Base-by-base conservation (phyloP, 2,329 filamentous ascomycete genomes). In the Aspergillus viridinutans region DNA sequence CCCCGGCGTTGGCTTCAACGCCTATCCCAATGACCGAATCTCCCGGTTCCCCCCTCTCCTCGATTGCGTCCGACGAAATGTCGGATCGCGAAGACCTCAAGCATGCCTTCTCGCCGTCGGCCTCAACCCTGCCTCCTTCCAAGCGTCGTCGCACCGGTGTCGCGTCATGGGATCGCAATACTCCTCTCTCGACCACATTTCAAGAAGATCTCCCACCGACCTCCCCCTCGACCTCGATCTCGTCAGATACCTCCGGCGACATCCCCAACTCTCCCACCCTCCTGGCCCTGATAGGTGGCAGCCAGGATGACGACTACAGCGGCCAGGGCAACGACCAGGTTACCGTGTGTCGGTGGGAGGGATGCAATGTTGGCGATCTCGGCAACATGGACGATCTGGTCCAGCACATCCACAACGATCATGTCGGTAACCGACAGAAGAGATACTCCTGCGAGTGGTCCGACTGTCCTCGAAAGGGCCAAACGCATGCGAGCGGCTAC, bases 401-500 rank as follows among this genome's bases (percentile, higher is more conserved):
- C 45, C 84, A 90, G 65, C 90, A 94, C 69, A 90, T 94, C 58
- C 93, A 97, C 75, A 89, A 92, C 69, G 90, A 93, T 57, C 94
- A 99, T 75, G 96, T 97, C 68, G 91, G 94, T 70, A 90, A 87
- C 59, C 85, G 92, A 54, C 90, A 94, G 77, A 96, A 96, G 77
- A 96, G 94, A 74, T 97, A 97, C 73, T 92, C 90, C n/a, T 99
- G 94, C 76, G 93, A 97, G 76, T 99, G 94, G 94, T 85, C 84
- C 58, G 93, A 93, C 64, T 99, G 94, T 73, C 83, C 82, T 53
- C 80, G 92, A 60, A 97, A 96, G 78, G 91, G 92, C 58, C 86
- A 94, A 75, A 87, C 90, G 20, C 94, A 99, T 76, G 93, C 93
- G 1, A 96, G 92, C 68, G 94, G 91, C 2, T 99, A 99, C 76